Percentiles rank a stretch among this genome's conserved stretches.
These are phyloP conservation scores for Carallia brachiata DNA, from an alignment of 345 rosid genomes.

Conservation along the genomic window DNA sequence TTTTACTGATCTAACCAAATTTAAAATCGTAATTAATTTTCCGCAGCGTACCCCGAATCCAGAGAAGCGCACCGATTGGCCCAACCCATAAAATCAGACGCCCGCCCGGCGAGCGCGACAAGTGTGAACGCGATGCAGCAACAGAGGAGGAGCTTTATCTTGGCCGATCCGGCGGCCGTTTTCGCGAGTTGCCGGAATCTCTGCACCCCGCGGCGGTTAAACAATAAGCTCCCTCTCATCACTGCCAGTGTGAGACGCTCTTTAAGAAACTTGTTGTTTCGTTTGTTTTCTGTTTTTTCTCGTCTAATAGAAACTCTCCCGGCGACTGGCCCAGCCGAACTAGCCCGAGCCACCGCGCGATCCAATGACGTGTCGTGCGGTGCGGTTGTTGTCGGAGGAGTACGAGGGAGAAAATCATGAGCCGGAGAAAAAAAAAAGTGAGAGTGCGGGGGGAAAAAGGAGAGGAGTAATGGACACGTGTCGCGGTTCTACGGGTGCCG, in stretches of 20 bases:
- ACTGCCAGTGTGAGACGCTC: constrained; percentile 21
- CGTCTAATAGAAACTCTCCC: neutral
- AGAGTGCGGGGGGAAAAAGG: neutral
- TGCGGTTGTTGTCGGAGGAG: neutral
- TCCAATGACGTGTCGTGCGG: neutral
- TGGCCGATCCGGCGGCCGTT: constrained; percentile 43
- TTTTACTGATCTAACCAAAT: too few relatives aligned
- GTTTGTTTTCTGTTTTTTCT: too few relatives aligned
- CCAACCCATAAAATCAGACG: constrained; percentile 41
- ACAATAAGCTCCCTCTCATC: constrained; percentile 63
- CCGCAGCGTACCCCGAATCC: constrained; percentile 58
- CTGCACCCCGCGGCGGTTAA: constrained; percentile 64
- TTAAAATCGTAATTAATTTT: neutral
- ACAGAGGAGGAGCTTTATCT: constrained; percentile 60
- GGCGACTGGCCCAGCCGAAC: neutral
- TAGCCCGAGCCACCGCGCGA: neutral
- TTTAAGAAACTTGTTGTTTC: neutral
- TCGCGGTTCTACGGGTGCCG: neutral
- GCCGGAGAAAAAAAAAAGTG: neutral
- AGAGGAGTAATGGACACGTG: neutral
- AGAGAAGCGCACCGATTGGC: constrained; percentile 26
- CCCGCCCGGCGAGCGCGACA: constrained; percentile 43
- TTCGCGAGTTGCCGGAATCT: constrained; percentile 52
- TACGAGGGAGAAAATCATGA: neutral
- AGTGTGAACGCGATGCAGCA: constrained; percentile 47